These are phyloP conservation scores for Vachellia collinsii DNA, from an alignment of 306 rosid species.

Conservation along the genomic window DNA sequence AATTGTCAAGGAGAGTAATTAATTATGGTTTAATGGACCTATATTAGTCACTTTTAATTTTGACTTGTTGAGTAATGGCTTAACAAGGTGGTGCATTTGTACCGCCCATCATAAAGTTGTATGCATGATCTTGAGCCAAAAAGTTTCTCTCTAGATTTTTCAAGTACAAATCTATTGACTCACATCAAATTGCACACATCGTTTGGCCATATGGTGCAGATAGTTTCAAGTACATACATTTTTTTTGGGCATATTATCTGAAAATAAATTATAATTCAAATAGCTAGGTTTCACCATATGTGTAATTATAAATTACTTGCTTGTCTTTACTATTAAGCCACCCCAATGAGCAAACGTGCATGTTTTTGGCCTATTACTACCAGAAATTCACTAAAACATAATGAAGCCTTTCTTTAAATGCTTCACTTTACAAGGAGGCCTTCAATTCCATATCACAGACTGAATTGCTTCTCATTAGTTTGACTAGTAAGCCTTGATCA, in stretches of 20 bases:
- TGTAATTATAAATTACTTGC: not conserved
- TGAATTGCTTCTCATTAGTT: not conserved
- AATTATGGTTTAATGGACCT: constrained; percentile 26
- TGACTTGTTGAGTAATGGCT: not conserved
- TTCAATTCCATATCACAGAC: not conserved
- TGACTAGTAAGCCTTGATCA: too few species aligned
- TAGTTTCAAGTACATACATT: constrained; percentile 1
- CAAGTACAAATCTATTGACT: constrained; percentile 11
- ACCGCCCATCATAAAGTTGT: constrained; percentile 18
- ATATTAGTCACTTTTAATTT: not conserved
- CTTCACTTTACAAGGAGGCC: not conserved
- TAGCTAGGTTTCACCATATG: too few species aligned
- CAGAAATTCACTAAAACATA: not conserved
- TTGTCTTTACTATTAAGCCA: too few species aligned
- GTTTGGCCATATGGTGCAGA: constrained; percentile 27
- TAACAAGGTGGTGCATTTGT: not conserved
- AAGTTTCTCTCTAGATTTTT: constrained; percentile 9
- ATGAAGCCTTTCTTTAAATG: not conserved
- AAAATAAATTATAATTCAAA: too few species aligned
- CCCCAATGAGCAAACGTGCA: not conserved
- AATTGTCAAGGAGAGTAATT: constrained; percentile 41
- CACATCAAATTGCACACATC: constrained; percentile 32
- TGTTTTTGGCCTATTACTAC: too few species aligned
- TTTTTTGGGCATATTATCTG: not conserved
- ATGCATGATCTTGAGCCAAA: constrained; percentile 30